Base-by-base conservation (phyloP, 352 stramenopile species). In the Pythium aphanidermatum region DNA sequence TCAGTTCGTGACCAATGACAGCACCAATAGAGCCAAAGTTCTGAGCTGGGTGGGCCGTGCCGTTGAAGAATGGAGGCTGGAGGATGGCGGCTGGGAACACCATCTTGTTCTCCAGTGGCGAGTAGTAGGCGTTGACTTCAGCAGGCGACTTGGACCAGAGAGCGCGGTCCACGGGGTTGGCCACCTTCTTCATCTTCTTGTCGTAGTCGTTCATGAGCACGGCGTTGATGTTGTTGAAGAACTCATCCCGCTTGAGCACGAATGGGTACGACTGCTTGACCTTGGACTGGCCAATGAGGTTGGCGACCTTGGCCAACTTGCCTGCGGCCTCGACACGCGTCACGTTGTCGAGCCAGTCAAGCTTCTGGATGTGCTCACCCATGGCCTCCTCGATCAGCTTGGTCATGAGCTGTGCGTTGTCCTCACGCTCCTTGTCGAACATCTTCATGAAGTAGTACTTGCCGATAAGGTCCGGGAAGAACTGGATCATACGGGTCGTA, bases 1-100 rank as follows among this genome's bases (percentile, higher is more conserved):
- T 96, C 58, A 98, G 95, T 63, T 98, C 93, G 59, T 98, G 93
- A 0, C 88, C 93, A 11, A 96, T 85, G 28, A 98, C 82, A 19
- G 88, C 84, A 24, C 90, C 89, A 51, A 98, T 96, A 2, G 79
- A 72, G 11, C 90, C 92, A 60, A 95, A 98, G 51, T 96, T 96
- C 21, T 94, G 79, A 8, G 88, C 83, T 38, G 84, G 68, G 51
- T 94, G 70, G n/a, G 60, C 70, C 24, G 70, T 68, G 39, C 62
- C 68, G 33, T 95, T 73, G 60, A 96, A 98, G 51, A 97, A 96
- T 12, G 91, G 92, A 31, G 73, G 67, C 61, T 98, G 92, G 17
- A 98, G 67, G 40, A 98, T 96, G 8, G 84, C 92, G 10, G 91
- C 90, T 7, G 93, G 92, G 63, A 98, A 97, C 4, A 97, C 89